Base-by-base conservation (phyloP, 2,329 filamentous ascomycete genomes). In the Tolypocladium inflatum region DNA sequence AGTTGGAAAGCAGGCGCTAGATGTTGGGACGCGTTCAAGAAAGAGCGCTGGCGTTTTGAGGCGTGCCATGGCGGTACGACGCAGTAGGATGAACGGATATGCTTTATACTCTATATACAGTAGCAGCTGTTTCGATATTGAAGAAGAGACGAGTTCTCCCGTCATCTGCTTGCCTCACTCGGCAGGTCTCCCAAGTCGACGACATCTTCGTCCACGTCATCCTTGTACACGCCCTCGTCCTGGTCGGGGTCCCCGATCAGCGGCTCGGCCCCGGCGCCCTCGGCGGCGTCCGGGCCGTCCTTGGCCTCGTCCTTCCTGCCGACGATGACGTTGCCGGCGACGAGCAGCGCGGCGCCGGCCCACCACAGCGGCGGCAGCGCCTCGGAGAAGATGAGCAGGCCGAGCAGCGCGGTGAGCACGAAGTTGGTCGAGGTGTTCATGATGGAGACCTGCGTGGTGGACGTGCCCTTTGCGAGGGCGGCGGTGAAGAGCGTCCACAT, bases 401-500 rank as follows among this genome's bases (percentile, higher is more conserved):
- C 88, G 23, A 92, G 76, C 8, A 92, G 63, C 9, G 89, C 89
- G 0, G 89, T 92, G 60, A 91, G 73, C 73, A 93, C 80, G 71
- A 93, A 93, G 74, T 93, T 93, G 58, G 87, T 80, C 17, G 87
- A 90, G 3, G 89, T 92, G 71, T 93, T 93, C 71, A 93, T 84
- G 69, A 93, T 87, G 63, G 84, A 87, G 54, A 92, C 89, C 67
- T 90, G 88, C 0, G 89, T 90, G 10, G 89, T 91, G 2, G 88
- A 91, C 59, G 82, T 81, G 17, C 88, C 88, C 21, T 82, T 80
- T 0, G 88, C 84, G n/a, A 93, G 81, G 56, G 89, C 89, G 55
- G 84, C 82, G 8, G 89, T 93, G 75, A 92, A 93, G 54, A 93
- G 80, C 0, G 87, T 85, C 89, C 89, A 93, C 89, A 93, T 93